Conservation (phyloP, 83 land plant species). For the Thuja plicata region DNA sequence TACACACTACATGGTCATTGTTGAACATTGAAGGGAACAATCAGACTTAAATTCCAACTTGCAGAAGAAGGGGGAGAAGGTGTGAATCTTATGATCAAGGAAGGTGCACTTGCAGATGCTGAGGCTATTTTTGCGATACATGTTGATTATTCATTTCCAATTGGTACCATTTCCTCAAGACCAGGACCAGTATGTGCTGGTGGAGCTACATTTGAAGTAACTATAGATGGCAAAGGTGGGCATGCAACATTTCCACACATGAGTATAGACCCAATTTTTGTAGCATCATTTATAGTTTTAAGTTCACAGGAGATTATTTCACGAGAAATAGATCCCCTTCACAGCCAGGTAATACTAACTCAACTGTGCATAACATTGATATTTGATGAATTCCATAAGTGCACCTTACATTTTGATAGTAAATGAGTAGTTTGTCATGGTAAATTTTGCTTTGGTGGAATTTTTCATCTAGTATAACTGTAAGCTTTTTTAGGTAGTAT, state of each 20-base stretch:
- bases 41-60: slow-evolving; percentile 23
- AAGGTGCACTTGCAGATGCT: slow-evolving; percentile 26
- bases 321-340: too few relatives aligned
- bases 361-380: too few relatives aligned
- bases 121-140: slow-evolving; percentile 39
- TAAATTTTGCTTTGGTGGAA: too few relatives aligned
- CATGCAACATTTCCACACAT: slow-evolving; percentile 27
- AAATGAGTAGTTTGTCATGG: too few relatives aligned
- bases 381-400: too few relatives aligned
- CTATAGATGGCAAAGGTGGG: too few relatives aligned
- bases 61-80: slow-evolving; percentile 27
- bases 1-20: too few relatives aligned
- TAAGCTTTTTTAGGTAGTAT: too few relatives aligned
- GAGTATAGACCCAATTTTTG: slow-evolving; percentile 28
- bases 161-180: slow-evolving; percentile 17
- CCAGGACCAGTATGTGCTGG: slow-evolving; percentile 26
- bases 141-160: slow-evolving; percentile 5
- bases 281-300: slow-evolving; percentile 23
- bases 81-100: slow-evolving; percentile 17
- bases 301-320: slow-evolving; percentile 17
- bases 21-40: slow-evolving; percentile 15
- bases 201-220: slow-evolving; percentile 18
- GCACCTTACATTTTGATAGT: too few relatives aligned
- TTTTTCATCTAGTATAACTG: too few relatives aligned
- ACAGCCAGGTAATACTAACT: slow-evolving; percentile 22